Percentiles rank a stretch among this genome's conserved stretches.
phyloP scores from a whole-genome alignment of 164 flowering plant genomes.

The Akebia trifoliata region DNA sequence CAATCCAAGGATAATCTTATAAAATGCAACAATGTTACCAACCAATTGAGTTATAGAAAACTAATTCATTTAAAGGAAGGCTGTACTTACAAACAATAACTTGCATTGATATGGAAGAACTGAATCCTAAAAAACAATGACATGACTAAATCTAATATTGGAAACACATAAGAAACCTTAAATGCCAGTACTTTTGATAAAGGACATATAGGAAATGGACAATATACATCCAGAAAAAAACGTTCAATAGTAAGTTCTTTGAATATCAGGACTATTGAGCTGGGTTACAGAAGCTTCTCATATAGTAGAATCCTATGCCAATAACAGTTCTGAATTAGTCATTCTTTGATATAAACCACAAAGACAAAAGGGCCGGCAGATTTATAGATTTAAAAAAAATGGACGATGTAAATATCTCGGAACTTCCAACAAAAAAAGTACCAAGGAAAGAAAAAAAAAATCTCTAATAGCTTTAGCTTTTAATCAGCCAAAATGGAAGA shows the following conservation, averaged over 20 bases:
- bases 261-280: neutral
- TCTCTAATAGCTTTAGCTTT: no score
- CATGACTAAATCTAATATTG: neutral
- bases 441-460: no score
- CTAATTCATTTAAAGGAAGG: neutral
- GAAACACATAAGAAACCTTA: neutral
- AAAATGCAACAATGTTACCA: neutral
- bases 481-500: no score
- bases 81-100: neutral
- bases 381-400: neutral
- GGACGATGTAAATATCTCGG: neutral
- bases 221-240: neutral
- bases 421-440: no score
- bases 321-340: neutral
- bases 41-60: neutral
- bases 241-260: neutral
- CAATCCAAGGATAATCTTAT: neutral
- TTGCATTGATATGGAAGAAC: neutral
- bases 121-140: neutral
- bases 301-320: neutral
- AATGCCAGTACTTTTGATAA: neutral
- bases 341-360: no score
- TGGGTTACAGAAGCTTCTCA: neutral
- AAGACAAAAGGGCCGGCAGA: no score
- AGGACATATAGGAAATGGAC: neutral